A percentile compares a stretch with the other conserved stretches of the same genome.
Evolutionary conservation across 83 land plant species (phyloP).

Genomic region (Diphasiastrum complanatum): DNA sequence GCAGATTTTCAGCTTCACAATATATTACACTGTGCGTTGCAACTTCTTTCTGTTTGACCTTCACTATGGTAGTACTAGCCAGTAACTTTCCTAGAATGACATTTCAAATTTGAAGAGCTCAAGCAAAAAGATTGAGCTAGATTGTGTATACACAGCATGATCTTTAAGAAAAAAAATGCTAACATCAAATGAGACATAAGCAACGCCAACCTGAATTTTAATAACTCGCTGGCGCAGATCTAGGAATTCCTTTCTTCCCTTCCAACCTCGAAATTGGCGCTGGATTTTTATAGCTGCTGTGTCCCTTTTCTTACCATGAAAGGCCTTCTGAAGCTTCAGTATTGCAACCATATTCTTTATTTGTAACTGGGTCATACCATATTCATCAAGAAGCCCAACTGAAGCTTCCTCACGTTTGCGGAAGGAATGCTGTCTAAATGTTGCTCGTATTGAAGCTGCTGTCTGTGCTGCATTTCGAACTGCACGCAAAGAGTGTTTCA

Average conservation of each 20-base stretch:
- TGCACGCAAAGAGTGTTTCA: conserved; percentile 65
- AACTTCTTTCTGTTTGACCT: no score
- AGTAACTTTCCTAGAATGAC: no score
- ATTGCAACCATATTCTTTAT: conserved; percentile 46
- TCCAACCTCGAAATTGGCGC: conserved; percentile 83
- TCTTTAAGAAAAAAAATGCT: no score
- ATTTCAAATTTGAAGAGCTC: no score
- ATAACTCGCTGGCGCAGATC: conserved; percentile 75
- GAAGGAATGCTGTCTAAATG: conserved; percentile 81
- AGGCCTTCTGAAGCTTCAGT: conserved; percentile 45
- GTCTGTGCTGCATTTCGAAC: conserved; percentile 86
- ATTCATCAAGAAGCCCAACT: conserved; percentile 45
- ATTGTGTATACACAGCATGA: no score
- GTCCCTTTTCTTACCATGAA: conserved; percentile 40
- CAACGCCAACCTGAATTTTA: conserved; percentile 61
- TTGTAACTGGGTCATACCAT: conserved; percentile 48
- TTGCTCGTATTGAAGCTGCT: conserved; percentile 83
- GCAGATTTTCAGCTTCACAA: no score
- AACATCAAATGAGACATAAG: no score
- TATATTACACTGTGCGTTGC: no score
- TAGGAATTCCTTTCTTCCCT: conserved; percentile 71
- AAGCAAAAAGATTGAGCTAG: no score
- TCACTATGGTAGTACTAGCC: no score
- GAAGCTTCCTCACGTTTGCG: conserved; percentile 48
- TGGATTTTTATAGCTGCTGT: conserved; percentile 85